Percentiles rank a stretch among this genome's conserved stretches.
Conservation (phyloP, 371 early-diverging fungal species). For the Apophysomyces ossiformis region DNA sequence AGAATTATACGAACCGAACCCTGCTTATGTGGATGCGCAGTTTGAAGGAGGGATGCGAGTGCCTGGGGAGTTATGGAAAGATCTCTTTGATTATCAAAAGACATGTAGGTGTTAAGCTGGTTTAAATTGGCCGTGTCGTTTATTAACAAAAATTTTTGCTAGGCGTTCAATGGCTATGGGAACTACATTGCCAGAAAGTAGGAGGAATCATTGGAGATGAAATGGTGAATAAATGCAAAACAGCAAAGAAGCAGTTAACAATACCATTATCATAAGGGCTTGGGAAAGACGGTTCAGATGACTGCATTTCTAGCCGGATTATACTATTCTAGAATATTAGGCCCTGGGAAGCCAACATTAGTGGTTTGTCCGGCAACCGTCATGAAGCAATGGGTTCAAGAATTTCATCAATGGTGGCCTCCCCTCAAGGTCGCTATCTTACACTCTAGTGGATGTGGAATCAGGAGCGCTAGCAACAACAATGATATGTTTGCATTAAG, state of each 20-base stretch:
- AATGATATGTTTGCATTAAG: constrained; percentile 26
- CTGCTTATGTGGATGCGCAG: constrained; percentile 60
- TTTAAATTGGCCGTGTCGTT: not conserved
- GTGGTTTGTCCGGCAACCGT: constrained; percentile 97
- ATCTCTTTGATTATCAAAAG: constrained; percentile 93
- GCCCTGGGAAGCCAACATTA: constrained; percentile 63
- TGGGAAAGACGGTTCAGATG: constrained; percentile 97
- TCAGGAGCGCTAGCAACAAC: constrained; percentile 31
- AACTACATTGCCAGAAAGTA: constrained; percentile 82
- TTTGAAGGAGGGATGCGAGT: constrained; percentile 66
- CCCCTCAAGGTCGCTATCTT: constrained; percentile 87
- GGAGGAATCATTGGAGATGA: constrained; percentile 99
- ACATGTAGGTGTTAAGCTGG: constrained; percentile 50
- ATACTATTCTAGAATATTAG: constrained; percentile 58
- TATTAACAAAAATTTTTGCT: not conserved
- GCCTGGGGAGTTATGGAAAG: constrained; percentile 86
- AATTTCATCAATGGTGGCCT: constrained; percentile 97
- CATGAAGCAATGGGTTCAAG: constrained; percentile 95
- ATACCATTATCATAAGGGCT: constrained; percentile 56
- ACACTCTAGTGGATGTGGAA: constrained; percentile 83
- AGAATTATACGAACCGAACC: constrained; percentile 70
- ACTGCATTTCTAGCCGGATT: constrained; percentile 82
- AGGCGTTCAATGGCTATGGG: constrained; percentile 93
- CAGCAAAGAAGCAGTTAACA: no score
- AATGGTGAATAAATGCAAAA: constrained; percentile 63